Base-by-base conservation (phyloP, 495 filamentous ascomycete species). In the Viridothelium virens region DNA sequence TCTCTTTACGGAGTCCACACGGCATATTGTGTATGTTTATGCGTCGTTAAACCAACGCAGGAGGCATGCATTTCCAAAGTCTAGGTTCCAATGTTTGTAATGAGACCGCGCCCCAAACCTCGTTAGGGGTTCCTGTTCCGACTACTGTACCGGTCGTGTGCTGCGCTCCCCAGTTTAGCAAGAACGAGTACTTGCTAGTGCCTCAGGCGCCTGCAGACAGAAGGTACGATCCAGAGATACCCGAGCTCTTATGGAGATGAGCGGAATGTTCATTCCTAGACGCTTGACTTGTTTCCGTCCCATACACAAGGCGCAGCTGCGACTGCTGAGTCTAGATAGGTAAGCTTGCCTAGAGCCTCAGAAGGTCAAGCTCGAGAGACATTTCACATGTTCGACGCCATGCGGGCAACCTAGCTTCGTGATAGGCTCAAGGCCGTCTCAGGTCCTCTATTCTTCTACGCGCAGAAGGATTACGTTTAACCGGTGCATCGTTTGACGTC, bases 1-100 rank as follows among this genome's bases (percentile, higher is more conserved):
- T 59, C 31, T 59, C 53, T 10, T 59, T 59, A 59, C 53, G 53
- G 53, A 33, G 53, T 59, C 18, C 5, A 36, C 36, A 59, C 14
- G 53, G 53, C 53, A 36, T 59, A 33, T 34, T 7, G 53, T 59
- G 31, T 34, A 59, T 59, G 25, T 34, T 36, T 31, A 59, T 36
- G 53, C 31, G 53, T 36, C 10, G 31, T 31, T 59, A 59, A 4
- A 59, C 53, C 18, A 59, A 59, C 31, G 53, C 53, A 59, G 25
- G 18, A 59, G 18, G 25, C 53, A 59, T 59, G 31, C 53, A 59
- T 59, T 59, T 33, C 14, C 16, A 11, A 53, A 53, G 7, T 53
- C 48, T 5, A 53, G 9, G 5, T 14, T 53, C 25, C 16, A 11
- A 18, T 5, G 25, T 5, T 18, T 11, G 12, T 53, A 18, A 11